Percentiles rank a stretch among this genome's conserved stretches.
phyloP scores from a whole-genome alignment of 306 rosid species.

The Mucuna pruriens region DNA sequence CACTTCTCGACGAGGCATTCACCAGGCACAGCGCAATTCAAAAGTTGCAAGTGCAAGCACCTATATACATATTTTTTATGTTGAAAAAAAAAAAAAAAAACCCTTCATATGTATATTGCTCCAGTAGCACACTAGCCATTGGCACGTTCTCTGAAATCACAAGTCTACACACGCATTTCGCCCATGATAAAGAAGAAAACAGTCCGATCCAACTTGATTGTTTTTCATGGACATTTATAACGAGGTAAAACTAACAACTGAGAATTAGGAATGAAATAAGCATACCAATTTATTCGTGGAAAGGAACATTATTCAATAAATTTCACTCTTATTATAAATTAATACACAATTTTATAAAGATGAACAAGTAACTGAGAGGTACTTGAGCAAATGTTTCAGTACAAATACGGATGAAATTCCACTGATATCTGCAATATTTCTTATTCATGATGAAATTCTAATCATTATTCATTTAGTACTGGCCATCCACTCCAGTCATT shows the following conservation, averaged over 20 bases:
- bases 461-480: neutral
- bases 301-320: neutral
- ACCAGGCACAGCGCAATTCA: too few species aligned
- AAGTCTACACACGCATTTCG: neutral
- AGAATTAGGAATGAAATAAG: neutral
- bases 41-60: too few species aligned
- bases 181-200: neutral
- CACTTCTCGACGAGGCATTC: too few species aligned
- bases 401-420: constrained; percentile 9
- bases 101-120: too few species aligned
- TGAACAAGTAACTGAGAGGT: neutral
- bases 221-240: neutral
- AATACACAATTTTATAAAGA: neutral
- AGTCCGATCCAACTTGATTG: neutral
- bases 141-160: neutral
- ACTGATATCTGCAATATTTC: neutral
- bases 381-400: neutral
- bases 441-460: neutral
- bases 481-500: constrained; percentile 6
- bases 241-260: neutral
- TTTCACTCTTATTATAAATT: neutral
- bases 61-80: too few species aligned
- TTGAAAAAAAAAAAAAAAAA: too few species aligned
- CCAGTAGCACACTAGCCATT: neutral
- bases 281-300: neutral